A percentile compares a stretch with the other conserved stretches of the same genome.
These are phyloP conservation scores for Exidia glandulosa DNA, from an alignment of 768 basidiomycete species.

Conservation along the genomic window DNA sequence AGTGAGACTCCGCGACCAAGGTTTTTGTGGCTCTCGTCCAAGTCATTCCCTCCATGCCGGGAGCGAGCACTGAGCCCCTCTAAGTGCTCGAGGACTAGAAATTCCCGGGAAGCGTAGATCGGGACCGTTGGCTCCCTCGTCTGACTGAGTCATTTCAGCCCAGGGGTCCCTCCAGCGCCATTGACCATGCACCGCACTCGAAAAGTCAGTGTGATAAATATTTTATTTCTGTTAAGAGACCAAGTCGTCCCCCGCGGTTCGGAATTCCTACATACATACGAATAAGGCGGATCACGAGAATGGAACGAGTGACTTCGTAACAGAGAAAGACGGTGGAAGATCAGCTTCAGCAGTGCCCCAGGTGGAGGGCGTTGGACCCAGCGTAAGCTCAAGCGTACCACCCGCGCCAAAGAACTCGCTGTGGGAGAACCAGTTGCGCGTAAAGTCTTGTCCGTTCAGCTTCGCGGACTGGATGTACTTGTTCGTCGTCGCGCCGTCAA, in stretches of 20 bases:
- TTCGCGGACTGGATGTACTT: slow-evolving; percentile 11
- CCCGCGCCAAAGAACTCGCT: slow-evolving; percentile 7
- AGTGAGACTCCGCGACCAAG: too few species aligned
- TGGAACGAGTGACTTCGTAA: not conserved
- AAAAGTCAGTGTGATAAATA: too few species aligned
- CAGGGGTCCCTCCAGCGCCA: too few species aligned
- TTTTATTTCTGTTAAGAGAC: too few species aligned
- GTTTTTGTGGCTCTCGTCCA: not conserved
- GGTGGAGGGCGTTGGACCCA: slow-evolving; percentile 4
- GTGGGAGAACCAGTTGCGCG: slow-evolving; percentile 10
- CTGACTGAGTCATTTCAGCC: too few species aligned
- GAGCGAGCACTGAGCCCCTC: too few species aligned
- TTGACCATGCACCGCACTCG: too few species aligned
- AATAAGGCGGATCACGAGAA: not conserved
- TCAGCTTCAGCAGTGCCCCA: slow-evolving; percentile 8
- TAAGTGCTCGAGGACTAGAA: too few species aligned
- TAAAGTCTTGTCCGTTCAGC: slow-evolving; percentile 8
- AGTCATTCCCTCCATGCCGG: too few species aligned
- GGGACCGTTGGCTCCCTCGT: too few species aligned
- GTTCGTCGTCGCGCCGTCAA: slow-evolving; percentile 7
- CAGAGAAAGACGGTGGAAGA: slow-evolving; percentile 6
- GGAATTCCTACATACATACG: not conserved
- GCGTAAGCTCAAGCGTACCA: slow-evolving; percentile 8
- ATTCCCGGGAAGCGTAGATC: too few species aligned
- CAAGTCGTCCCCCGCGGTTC: too few species aligned